A percentile compares a stretch with the other conserved stretches of the same genome.
Conservation (phyloP, 2,329 filamentous ascomycete genomes). For the Sarocladium oryzae region DNA sequence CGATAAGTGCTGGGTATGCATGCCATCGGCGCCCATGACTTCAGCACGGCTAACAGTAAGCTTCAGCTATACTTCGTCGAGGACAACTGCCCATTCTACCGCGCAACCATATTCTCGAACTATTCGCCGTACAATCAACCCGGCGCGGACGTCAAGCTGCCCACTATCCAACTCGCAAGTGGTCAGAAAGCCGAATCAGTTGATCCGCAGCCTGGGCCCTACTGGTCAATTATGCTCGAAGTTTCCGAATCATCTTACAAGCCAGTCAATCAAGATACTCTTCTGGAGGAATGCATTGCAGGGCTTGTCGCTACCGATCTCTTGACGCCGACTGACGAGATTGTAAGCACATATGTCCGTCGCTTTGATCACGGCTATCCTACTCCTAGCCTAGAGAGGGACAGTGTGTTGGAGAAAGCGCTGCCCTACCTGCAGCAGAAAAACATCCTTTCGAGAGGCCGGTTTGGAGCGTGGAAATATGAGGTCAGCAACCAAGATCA, state of each 20-base stretch:
- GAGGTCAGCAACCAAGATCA: slow-evolving; percentile 42
- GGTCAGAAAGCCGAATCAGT: slow-evolving; percentile 65
- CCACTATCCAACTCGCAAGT: slow-evolving; percentile 70
- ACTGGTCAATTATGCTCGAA: slow-evolving; percentile 97
- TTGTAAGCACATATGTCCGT: slow-evolving; percentile 90
- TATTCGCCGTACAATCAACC: slow-evolving; percentile 95
- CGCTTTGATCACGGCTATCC: slow-evolving; percentile 93
- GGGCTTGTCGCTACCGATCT: slow-evolving; percentile 89
- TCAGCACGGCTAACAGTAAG: too few species aligned
- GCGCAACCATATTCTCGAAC: slow-evolving; percentile 96
- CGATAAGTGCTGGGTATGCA: slow-evolving; percentile 91
- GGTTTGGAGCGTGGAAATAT: slow-evolving; percentile 90
- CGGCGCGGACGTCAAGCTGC: slow-evolving; percentile 64
- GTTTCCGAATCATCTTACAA: slow-evolving; percentile 88
- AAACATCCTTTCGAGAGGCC: slow-evolving; percentile 83
- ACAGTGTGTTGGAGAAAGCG: slow-evolving; percentile 78
- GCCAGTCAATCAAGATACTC: slow-evolving; percentile 70
- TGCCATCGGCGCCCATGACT: neutral
- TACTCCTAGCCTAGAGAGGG: slow-evolving; percentile 80
- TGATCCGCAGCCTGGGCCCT: slow-evolving; percentile 70
- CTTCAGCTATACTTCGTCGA: slow-evolving; percentile 85
- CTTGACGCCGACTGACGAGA: slow-evolving; percentile 76
- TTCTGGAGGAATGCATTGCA: slow-evolving; percentile 79
- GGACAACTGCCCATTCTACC: slow-evolving; percentile 92
- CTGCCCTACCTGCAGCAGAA: slow-evolving; percentile 76